These are phyloP conservation scores for Sporobolomyces roseus DNA, from an alignment of 768 basidiomycete genomes.

Conservation along the genomic window DNA sequence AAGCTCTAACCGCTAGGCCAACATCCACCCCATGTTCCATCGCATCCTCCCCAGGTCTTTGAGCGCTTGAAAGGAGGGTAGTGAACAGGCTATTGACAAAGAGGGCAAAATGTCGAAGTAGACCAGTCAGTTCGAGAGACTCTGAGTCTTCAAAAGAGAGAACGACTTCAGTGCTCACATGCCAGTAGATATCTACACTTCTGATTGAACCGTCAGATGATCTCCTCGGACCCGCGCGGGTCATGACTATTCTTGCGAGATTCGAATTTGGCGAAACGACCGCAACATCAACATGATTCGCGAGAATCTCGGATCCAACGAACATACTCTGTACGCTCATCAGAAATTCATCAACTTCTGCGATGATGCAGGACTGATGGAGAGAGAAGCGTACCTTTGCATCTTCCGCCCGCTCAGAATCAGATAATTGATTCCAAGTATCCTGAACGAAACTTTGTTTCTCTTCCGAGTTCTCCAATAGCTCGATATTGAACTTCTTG, in stretches of 20 bases:
- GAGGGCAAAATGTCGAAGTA: neutral
- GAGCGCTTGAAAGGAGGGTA: slow-evolving; percentile 7
- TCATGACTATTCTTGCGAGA: slow-evolving; percentile 12
- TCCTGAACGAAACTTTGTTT: slow-evolving; percentile 14
- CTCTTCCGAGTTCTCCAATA: neutral
- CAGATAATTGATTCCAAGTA: neutral
- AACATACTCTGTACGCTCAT: slow-evolving; percentile 4
- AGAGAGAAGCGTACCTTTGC: neutral
- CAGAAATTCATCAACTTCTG: too few species aligned
- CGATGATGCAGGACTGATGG: neutral
- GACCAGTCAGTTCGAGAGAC: neutral
- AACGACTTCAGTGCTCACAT: neutral
- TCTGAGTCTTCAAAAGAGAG: neutral
- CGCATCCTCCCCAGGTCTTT: slow-evolving; percentile 2
- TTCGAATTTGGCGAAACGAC: slow-evolving; percentile 34
- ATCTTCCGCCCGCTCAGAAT: neutral
- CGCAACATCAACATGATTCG: slow-evolving; percentile 24
- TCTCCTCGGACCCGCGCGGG: slow-evolving; percentile 13
- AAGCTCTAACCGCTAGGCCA: slow-evolving; percentile 11
- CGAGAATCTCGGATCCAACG: slow-evolving; percentile 17
- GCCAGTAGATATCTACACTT: slow-evolving; percentile 30
- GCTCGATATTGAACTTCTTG: neutral
- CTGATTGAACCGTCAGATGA: neutral
- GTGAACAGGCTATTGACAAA: slow-evolving; percentile 9
- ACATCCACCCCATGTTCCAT: slow-evolving; percentile 16